Percentiles rank a stretch among this genome's conserved stretches.
Evolutionary conservation across 768 basidiomycete species (phyloP).

Genomic region (Kwoniella pini): DNA sequence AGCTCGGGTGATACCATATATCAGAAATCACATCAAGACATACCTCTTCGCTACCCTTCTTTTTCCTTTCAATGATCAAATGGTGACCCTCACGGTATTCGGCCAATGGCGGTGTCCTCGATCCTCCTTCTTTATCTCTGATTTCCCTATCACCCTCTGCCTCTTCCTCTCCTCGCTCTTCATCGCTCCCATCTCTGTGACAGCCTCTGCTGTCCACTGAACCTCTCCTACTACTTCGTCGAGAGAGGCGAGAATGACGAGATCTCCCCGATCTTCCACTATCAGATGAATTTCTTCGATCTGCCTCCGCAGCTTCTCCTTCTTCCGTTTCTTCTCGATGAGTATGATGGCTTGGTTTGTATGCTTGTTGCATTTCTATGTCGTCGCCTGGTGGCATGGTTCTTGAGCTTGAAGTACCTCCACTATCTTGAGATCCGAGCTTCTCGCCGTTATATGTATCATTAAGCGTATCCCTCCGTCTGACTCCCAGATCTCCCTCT

Average conservation of each 20-base stretch:
- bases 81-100: slow-evolving; percentile 76
- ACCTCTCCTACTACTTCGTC: slow-evolving; percentile 26
- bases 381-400: slow-evolving; percentile 32
- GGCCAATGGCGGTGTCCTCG: slow-evolving; percentile 49
- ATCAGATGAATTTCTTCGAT: slow-evolving; percentile 8
- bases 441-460: slow-evolving; percentile 21
- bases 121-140: slow-evolving; percentile 35
- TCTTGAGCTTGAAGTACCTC: slow-evolving; percentile 43
- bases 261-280: neutral
- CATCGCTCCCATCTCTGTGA: slow-evolving; percentile 26
- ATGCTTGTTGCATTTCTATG: slow-evolving; percentile 32
- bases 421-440: slow-evolving; percentile 32
- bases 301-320: slow-evolving; percentile 25
- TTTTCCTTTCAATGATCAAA: slow-evolving; percentile 65
- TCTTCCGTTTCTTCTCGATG: neutral
- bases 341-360: neutral
- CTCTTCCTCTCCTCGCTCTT: slow-evolving; percentile 30
- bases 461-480: slow-evolving; percentile 23
- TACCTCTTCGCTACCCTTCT: slow-evolving; percentile 68
- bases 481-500: slow-evolving; percentile 61
- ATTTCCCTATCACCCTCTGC: slow-evolving; percentile 23
- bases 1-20: neutral
- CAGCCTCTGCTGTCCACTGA: slow-evolving; percentile 18
- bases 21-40: neutral
- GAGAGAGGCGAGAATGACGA: neutral